These are phyloP conservation scores for Kodamaea suecica DNA, from an alignment of 1,139 yeast genomes.

Conservation along the genomic window DNA sequence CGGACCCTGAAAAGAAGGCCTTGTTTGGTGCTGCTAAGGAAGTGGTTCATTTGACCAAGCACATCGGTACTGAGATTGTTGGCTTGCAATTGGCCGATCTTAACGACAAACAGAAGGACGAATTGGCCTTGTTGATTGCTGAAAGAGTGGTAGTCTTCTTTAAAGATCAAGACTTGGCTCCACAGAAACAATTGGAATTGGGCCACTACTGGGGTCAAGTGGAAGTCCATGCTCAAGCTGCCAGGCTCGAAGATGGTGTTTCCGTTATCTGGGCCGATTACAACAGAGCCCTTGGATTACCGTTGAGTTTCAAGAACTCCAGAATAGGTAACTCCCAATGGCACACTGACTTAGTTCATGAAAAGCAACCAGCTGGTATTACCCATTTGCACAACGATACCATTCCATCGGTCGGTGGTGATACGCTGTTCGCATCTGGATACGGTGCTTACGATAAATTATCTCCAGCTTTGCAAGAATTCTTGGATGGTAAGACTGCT, in stretches of 20 bases:
- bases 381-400: slow-evolving; percentile 19
- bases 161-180: slow-evolving; percentile 45
- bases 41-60: slow-evolving; percentile 45
- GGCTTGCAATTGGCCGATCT: slow-evolving; percentile 51
- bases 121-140: slow-evolving; percentile 47
- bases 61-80: slow-evolving; percentile 55
- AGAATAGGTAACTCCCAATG: slow-evolving; percentile 12
- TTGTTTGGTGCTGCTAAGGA: slow-evolving; percentile 49
- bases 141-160: slow-evolving; percentile 49
- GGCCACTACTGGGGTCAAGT: slow-evolving; percentile 40
- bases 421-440: slow-evolving; percentile 18
- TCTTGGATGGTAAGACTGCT: slow-evolving; percentile 24
- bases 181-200: slow-evolving; percentile 41
- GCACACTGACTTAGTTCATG: slow-evolving; percentile 21
- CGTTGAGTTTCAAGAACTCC: slow-evolving; percentile 3
- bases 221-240: slow-evolving; percentile 44
- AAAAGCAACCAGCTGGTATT: slow-evolving; percentile 18
- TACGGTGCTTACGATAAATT: slow-evolving; percentile 25
- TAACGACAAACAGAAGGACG: slow-evolving; percentile 46
- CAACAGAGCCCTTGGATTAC: slow-evolving; percentile 12
- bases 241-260: slow-evolving; percentile 11
- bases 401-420: slow-evolving; percentile 18
- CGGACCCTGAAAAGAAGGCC: slow-evolving; percentile 54
- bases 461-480: slow-evolving; percentile 21
- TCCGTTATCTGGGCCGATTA: slow-evolving; percentile 16